Base-by-base conservation (phyloP, 108 stramenopile species). In the Fragilariopsis cylindrus region DNA sequence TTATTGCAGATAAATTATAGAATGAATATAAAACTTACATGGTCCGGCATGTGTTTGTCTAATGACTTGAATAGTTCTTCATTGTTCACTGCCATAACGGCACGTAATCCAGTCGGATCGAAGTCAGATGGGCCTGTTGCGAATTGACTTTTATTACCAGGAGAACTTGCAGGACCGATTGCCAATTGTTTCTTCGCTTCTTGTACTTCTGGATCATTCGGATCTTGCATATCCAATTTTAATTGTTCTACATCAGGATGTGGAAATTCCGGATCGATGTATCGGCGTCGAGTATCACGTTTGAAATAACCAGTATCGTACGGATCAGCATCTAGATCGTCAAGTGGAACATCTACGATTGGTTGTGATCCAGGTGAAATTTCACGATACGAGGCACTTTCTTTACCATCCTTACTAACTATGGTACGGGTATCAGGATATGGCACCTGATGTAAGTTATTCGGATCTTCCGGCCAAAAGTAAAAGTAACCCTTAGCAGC, bases 301-400 rank as follows among this genome's bases (percentile, higher is more conserved):
- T 86, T 90, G 82, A 91, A 93, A 78, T 96, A 93, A n/a, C 86
- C 79, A 6, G 87, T 82, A 80, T 92, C 87, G 60, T 88, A 96
- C 0, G 92, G 95, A 80, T 96, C 95, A 47, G 84, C 85, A 8
- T 81, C 84, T 44, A 85, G 79, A 15, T 84, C 88, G 40, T 83
- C 65, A 30, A 82, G 78, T 8, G 90, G 90, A 54, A 89, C 55
- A 8, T 72, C 66, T 4, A 89, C 91, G 8, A 85, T 71, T 7
- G 74, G 77, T 70, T 92, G 91, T 5, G 88, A 89, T 71, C 95
- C 95, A n/a, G 95, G 95, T 73, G 89, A 85, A 7, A 92, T 88
- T 16, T 93, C 84, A 70, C 95, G 92, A 66, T 82, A 91, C 57
- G 77, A 65, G 9, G 81, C 79, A 50, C 55, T 77, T 48, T 82